Base-by-base conservation (phyloP, 768 basidiomycete genomes). In the Boletus reticulatus region DNA sequence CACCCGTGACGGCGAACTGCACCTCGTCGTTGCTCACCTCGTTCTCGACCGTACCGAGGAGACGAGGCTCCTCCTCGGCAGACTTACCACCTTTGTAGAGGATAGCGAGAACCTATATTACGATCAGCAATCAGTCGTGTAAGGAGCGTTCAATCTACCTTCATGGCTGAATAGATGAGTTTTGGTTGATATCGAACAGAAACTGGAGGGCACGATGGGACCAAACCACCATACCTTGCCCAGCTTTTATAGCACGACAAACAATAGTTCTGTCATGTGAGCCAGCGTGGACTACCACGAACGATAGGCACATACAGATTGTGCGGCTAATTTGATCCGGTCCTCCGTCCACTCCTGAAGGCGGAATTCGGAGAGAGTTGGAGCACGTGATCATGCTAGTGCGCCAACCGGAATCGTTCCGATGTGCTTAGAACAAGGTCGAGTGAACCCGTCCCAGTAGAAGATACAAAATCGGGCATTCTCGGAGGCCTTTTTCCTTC, bases 1-100 rank as follows among this genome's bases (percentile, higher is more conserved):
- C 27, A 13, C 42, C 17, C 17, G 50, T 24, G 12, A 41, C 27
- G 12, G 12, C 17, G 5, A 24, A 52, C 29, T 20, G 45, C 45
- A 43, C 47, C 17, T 34, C 7, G 5, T 38, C 22, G 17, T 47
- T 42, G 51, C 67, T 29, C 64, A 85, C 88, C 78, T 85, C 77
- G 73, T 93, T 94, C 72, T 94, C 88, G 54, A 84, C 78, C 19
- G 91, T 89, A 48, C 91, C 91, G 22, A 92, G 78, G 24, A 92
- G 83, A 70, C 88, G 85, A 39, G 86, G 80, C 71, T 92, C 88
- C 62, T 85, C 73, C 60, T 73, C 60, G 55, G 89, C 88, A 55
- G 87, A 83, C 56, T 82, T 63, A 65, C 77, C 79, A 65, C 89
- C 89, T 58, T 80, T 77, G 74, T 89, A 90, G 46, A 90, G 79